Evolutionary conservation across 2,329 filamentous ascomycete genomes (phyloP).

Genomic region (Sclerotinia glacialis): DNA sequence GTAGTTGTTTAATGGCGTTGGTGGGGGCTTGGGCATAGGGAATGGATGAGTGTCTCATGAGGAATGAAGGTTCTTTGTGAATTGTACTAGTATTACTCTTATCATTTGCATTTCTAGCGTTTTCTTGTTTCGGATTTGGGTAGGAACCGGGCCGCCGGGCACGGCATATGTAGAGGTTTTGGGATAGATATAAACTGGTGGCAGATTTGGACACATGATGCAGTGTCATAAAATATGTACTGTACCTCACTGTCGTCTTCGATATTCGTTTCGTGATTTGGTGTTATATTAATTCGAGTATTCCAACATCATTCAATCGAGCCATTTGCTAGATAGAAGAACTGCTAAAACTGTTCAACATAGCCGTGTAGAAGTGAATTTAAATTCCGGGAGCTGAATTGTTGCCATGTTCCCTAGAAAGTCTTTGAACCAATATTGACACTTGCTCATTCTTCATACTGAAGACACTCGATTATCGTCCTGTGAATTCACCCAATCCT

Average conservation of each 20-base stretch:
- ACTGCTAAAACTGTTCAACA: background rate
- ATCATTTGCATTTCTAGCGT: background rate
- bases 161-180: background rate
- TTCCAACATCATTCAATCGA: background rate
- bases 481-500: background rate
- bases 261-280: background rate
- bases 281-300: background rate
- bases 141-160: background rate
- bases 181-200: background rate
- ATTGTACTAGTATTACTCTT: background rate
- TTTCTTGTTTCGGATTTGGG: background rate
- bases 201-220: background rate
- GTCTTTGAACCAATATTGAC: background rate
- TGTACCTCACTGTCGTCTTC: background rate
- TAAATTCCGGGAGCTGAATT: background rate
- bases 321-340: background rate
- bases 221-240: background rate
- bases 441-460: background rate
- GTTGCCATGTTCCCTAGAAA: background rate
- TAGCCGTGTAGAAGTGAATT: background rate
- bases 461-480: background rate
- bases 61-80: background rate
- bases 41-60: background rate
- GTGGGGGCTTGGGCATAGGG: constrained; percentile 61
- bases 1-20: constrained; percentile 61